Conservation (phyloP, 352 stramenopile genomes). For the Phytophthora foliorum region DNA sequence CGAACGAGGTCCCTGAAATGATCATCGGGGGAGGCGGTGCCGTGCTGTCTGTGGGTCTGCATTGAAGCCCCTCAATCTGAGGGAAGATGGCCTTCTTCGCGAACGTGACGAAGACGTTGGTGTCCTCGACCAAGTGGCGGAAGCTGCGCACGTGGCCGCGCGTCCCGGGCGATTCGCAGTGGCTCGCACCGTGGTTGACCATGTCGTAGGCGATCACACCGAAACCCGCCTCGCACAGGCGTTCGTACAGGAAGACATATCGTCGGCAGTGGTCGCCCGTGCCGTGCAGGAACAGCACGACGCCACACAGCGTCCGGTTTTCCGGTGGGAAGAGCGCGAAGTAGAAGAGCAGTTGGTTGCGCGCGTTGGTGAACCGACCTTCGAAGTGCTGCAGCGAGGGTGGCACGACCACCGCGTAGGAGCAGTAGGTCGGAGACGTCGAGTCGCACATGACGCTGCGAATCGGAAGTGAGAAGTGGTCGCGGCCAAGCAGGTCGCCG, state of each 20-base stretch:
- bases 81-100: constrained; percentile 39
- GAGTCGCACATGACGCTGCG: background rate
- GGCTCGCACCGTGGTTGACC: constrained; percentile 51
- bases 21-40: constrained; percentile 39
- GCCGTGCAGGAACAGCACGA: constrained; percentile 59
- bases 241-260: constrained; percentile 51
- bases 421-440: constrained; percentile 17
- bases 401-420: constrained; percentile 31
- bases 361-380: constrained; percentile 42
- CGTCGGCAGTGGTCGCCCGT: constrained; percentile 48
- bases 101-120: constrained; percentile 48
- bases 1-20: constrained; percentile 68
- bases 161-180: constrained; percentile 35
- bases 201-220: constrained; percentile 55
- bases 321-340: constrained; percentile 41
- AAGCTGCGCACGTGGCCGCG: constrained; percentile 46
- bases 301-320: constrained; percentile 25
- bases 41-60: background rate
- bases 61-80: constrained; percentile 35
- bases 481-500: background rate
- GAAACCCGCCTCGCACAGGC: constrained; percentile 45
- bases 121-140: constrained; percentile 52
- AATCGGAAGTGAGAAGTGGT: constrained; percentile 13
- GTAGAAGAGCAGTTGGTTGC: constrained; percentile 49
- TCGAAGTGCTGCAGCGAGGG: constrained; percentile 37